Percentiles rank a stretch among this genome's conserved stretches.
Evolutionary conservation across 352 stramenopile species (phyloP).

Genomic region (Globisporangium perplexum): DNA sequence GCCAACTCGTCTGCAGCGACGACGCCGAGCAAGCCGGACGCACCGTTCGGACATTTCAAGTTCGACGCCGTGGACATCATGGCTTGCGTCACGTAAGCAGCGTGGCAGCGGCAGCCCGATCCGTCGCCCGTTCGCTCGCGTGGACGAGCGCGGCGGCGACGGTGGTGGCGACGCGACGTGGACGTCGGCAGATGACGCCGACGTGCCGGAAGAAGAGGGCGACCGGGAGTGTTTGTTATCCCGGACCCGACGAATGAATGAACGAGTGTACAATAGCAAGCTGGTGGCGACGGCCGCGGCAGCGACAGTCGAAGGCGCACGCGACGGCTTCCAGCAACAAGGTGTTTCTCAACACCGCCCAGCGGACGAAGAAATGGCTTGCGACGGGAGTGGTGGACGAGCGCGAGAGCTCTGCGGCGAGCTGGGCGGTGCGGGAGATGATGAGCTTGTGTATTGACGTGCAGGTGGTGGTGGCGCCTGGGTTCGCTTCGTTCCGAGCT

Average conservation of each 20-base stretch:
- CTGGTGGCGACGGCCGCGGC: constrained; percentile 12
- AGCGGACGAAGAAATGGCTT: constrained; percentile 20
- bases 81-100: constrained; percentile 75
- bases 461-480: neutral
- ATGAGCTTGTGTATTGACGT: neutral
- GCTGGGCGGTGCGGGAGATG: too few species aligned
- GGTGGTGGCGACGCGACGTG: neutral
- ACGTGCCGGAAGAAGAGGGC: neutral
- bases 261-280: constrained; percentile 6
- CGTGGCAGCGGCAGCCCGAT: neutral
- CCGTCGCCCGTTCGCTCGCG: neutral
- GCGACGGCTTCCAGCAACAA: constrained; percentile 24
- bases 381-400: neutral
- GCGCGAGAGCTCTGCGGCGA: neutral
- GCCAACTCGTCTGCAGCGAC: constrained; percentile 4
- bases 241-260: neutral
- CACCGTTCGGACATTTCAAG: constrained; percentile 59
- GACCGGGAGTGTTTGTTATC: neutral
- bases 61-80: constrained; percentile 87
- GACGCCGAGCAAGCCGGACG: constrained; percentile 31
- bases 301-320: constrained; percentile 10
- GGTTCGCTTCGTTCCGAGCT: neutral
- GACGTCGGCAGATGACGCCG: neutral
- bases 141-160: constrained; percentile 7
- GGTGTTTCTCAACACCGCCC: constrained; percentile 90